Evolutionary conservation across 2,329 filamentous ascomycete species (phyloP).

Genomic region (Xylaria sp.): DNA sequence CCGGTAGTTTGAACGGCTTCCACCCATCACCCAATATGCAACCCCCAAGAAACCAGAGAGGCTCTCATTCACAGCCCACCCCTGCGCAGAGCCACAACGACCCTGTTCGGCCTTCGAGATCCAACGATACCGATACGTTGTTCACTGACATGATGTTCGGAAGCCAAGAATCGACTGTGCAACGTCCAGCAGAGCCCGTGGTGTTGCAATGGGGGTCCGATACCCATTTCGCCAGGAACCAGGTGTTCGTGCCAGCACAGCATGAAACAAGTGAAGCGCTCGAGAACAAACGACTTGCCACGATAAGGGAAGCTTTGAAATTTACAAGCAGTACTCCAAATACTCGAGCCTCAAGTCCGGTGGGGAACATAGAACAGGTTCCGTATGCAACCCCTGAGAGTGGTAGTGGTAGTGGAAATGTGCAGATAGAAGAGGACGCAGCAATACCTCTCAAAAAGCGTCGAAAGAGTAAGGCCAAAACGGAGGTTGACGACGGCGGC

Average conservation of each 20-base stretch:
- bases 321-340: constrained; percentile 62
- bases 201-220: constrained; percentile 72
- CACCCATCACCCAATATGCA: constrained; percentile 29
- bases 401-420: constrained; percentile 35
- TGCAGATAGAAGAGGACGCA: constrained; percentile 44
- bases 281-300: constrained; percentile 59
- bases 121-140: constrained; percentile 34
- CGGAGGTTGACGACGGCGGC: constrained; percentile 51
- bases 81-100: constrained; percentile 27
- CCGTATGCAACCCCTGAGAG: constrained; percentile 33
- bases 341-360: constrained; percentile 64
- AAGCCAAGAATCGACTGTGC: constrained; percentile 23
- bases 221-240: constrained; percentile 61
- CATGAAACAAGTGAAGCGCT: constrained; percentile 63
- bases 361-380: constrained; percentile 36
- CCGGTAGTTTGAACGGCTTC: constrained; percentile 27
- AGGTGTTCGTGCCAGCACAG: constrained; percentile 64
- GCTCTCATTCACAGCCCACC: constrained; percentile 26
- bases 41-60: constrained; percentile 28
- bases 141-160: constrained; percentile 52
- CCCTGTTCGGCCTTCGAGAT: constrained; percentile 34
- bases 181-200: constrained; percentile 45
- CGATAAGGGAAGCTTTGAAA: constrained; percentile 60
- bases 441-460: constrained; percentile 56
- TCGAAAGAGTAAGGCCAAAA: constrained; percentile 60